A percentile compares a stretch with the other conserved stretches of the same genome.
Evolutionary conservation across 768 basidiomycete genomes (phyloP).

Genomic region (Strobilomyces confusus): DNA sequence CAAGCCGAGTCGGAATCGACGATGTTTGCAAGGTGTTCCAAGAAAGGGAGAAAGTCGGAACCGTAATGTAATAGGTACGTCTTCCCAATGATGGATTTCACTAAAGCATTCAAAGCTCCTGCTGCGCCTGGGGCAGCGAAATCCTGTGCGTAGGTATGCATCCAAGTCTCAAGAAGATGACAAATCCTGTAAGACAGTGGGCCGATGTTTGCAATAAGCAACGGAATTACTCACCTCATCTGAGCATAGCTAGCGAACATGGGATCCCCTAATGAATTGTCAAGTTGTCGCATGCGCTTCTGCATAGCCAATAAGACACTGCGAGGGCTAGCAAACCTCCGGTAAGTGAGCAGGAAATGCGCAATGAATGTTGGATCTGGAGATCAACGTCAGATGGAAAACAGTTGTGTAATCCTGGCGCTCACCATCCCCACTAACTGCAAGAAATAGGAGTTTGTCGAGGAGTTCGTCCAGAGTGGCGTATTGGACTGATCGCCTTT

Average conservation of each 20-base stretch:
- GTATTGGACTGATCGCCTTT: conserved; percentile 60
- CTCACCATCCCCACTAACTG: conserved; percentile 81
- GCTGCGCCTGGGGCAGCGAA: conserved; percentile 74
- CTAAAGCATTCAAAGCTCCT: conserved; percentile 68
- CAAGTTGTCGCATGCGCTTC: conserved; percentile 76
- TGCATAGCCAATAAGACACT: conserved; percentile 83
- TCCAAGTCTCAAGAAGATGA: conserved; percentile 74
- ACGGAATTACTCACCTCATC: conserved; percentile 55
- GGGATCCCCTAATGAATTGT: conserved; percentile 68
- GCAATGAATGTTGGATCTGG: conserved; percentile 73
- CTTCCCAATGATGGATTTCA: conserved; percentile 76
- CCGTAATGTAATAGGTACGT: conserved; percentile 83
- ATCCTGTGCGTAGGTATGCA: conserved; percentile 69
- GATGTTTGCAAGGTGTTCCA: conserved; percentile 60
- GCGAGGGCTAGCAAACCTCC: conserved; percentile 76
- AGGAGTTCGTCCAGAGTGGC: conserved; percentile 75
- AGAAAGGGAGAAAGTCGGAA: conserved; percentile 76
- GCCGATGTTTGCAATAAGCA: conserved; percentile 5
- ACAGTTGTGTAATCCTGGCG: conserved; percentile 1
- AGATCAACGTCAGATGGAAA: conserved; percentile 10
- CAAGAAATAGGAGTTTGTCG: conserved; percentile 77
- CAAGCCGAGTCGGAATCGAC: conserved; percentile 69
- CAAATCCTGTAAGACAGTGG: conserved; percentile 55
- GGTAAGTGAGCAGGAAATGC: conserved; percentile 81
- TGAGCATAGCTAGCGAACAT: conserved; percentile 88